Percentiles rank a stretch among this genome's conserved stretches.
These are phyloP conservation scores for Tricholoma terreum DNA, from an alignment of 768 basidiomycete genomes.

Conservation along the genomic window DNA sequence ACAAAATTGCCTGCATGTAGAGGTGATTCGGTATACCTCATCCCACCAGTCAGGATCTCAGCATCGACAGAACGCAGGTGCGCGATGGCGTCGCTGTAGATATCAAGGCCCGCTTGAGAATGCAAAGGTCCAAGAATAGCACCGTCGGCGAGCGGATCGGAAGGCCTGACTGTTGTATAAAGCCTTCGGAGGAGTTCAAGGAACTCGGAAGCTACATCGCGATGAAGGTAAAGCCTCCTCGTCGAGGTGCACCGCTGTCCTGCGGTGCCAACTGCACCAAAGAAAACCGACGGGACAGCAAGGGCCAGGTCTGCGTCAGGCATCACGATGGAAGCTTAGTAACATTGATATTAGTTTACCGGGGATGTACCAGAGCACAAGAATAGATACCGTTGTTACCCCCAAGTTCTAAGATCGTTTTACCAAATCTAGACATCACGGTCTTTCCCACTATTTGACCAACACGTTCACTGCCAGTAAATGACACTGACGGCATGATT, in stretches of 20 bases:
- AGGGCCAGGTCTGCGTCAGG: slow-evolving; percentile 89
- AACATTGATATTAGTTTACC: slow-evolving; percentile 17
- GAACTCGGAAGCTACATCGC: slow-evolving; percentile 71
- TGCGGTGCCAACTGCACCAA: slow-evolving; percentile 85
- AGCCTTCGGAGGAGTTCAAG: slow-evolving; percentile 68
- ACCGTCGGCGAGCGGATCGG: slow-evolving; percentile 74
- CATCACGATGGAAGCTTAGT: slow-evolving; percentile 83
- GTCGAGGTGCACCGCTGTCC: slow-evolving; percentile 89
- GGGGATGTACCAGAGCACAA: slow-evolving; percentile 9
- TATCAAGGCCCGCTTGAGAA: slow-evolving; percentile 59
- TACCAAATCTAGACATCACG: slow-evolving; percentile 87
- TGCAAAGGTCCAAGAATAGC: slow-evolving; percentile 90
- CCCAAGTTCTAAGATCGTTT: slow-evolving; percentile 86
- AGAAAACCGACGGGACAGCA: slow-evolving; percentile 88
- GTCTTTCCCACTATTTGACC: slow-evolving; percentile 85
- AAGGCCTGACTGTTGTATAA: slow-evolving; percentile 70
- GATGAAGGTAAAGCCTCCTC: slow-evolving; percentile 85
- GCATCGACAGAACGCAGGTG: slow-evolving; percentile 65
- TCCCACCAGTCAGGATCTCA: slow-evolving; percentile 74
- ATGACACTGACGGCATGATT: slow-evolving; percentile 61
- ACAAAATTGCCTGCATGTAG: slow-evolving; percentile 82
- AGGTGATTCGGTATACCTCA: slow-evolving; percentile 46
- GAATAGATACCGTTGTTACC: slow-evolving; percentile 81
- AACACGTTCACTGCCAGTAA: slow-evolving; percentile 90
- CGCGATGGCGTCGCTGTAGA: slow-evolving; percentile 60